A percentile compares a stretch with the other conserved stretches of the same genome.
Evolutionary conservation across 805 yeast species (phyloP).

Genomic region (Myxozyma vanderwaltii): DNA sequence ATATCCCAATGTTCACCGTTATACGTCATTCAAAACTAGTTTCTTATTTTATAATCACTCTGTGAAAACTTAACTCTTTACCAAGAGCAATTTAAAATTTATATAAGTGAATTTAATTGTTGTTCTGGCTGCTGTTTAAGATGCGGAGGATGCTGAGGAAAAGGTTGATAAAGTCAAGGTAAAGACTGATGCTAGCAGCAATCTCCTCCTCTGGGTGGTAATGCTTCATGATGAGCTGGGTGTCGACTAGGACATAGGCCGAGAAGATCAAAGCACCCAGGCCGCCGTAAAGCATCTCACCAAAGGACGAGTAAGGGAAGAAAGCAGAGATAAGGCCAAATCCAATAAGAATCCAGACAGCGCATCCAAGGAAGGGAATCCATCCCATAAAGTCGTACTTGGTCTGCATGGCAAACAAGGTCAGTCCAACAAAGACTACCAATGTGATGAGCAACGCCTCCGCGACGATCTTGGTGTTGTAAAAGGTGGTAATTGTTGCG

Average conservation of each 20-base stretch:
- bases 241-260: slow-evolving; percentile 74
- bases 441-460: slow-evolving; percentile 72
- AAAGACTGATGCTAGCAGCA: slow-evolving; percentile 74
- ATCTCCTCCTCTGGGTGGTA: slow-evolving; percentile 82
- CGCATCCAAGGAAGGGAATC: slow-evolving; percentile 60
- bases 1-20: no score
- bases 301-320: slow-evolving; percentile 58
- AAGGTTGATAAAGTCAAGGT: slow-evolving; percentile 80
- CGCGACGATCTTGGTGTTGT: slow-evolving; percentile 63
- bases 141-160: slow-evolving; percentile 75
- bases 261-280: slow-evolving; percentile 75
- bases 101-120: slow-evolving; percentile 23
- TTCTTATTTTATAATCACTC: no score
- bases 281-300: slow-evolving; percentile 67
- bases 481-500: slow-evolving; percentile 65
- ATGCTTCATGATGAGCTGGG: slow-evolving; percentile 74
- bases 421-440: slow-evolving; percentile 72
- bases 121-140: slow-evolving; percentile 42
- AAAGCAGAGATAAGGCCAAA: slow-evolving; percentile 71
- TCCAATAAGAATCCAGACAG: slow-evolving; percentile 68
- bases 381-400: slow-evolving; percentile 72
- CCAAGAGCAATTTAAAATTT: no score
- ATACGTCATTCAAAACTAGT: no score
- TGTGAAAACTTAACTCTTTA: no score
- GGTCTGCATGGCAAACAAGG: slow-evolving; percentile 74